phyloP scores from a whole-genome alignment of 1,139 yeast species.

The Suhomyces maxii region DNA sequence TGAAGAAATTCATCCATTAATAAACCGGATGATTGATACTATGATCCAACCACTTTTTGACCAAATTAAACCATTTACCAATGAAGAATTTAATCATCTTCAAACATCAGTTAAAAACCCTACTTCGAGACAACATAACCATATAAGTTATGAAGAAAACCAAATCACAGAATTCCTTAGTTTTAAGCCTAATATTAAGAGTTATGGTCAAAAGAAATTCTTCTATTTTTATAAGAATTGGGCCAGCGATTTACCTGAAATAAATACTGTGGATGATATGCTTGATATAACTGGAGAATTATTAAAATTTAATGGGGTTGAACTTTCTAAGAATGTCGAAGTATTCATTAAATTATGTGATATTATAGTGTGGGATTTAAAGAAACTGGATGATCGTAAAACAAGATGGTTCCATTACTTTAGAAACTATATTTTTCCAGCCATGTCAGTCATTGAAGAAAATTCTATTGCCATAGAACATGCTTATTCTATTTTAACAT shows the following conservation, averaged over 20 bases:
- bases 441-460: constrained; percentile 57
- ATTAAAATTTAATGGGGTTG: constrained; percentile 57
- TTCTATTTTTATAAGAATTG: constrained; percentile 56
- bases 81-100: constrained; percentile 22
- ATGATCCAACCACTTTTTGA: constrained; percentile 54
- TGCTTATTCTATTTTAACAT: constrained; percentile 54
- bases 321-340: constrained; percentile 48
- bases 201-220: constrained; percentile 32
- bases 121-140: constrained; percentile 33
- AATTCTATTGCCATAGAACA: constrained; percentile 66
- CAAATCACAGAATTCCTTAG: constrained; percentile 21
- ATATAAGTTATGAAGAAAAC: constrained; percentile 30
- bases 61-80: constrained; percentile 16
- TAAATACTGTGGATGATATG: constrained; percentile 45
- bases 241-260: constrained; percentile 41
- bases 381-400: constrained; percentile 17
- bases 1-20: constrained; percentile 48
- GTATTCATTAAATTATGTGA: constrained; percentile 64
- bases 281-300: constrained; percentile 47
- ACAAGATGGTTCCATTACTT: constrained; percentile 61
- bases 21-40: constrained; percentile 51
- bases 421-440: constrained; percentile 69
- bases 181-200: constrained; percentile 33
- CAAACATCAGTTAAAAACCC: constrained; percentile 27
- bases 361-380: constrained; percentile 47